Percentiles rank a stretch among this genome's conserved stretches.
phyloP scores from a whole-genome alignment of 352 stramenopile species.

The Halophytophthora batemanensis region DNA sequence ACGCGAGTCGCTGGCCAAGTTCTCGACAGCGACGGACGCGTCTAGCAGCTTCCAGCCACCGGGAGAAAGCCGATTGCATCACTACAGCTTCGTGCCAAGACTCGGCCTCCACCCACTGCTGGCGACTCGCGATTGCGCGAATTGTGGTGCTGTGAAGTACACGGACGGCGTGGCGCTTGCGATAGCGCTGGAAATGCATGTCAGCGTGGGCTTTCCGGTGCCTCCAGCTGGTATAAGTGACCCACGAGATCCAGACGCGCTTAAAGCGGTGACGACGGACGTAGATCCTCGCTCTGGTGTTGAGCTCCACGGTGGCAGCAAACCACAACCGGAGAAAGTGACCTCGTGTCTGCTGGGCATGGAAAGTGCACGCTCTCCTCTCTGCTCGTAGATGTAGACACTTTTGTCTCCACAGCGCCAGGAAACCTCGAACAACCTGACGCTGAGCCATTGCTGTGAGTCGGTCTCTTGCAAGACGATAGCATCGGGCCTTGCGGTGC shows the following conservation, averaged over 20 bases:
- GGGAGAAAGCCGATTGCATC: constrained; percentile 10
- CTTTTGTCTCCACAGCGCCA: constrained; percentile 17
- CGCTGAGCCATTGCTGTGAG: constrained; percentile 4
- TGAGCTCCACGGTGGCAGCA: constrained; percentile 7
- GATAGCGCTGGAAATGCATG: constrained; percentile 9
- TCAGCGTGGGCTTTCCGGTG: constrained; percentile 9
- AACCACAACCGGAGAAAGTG: constrained; percentile 8
- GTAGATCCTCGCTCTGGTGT: constrained; percentile 4
- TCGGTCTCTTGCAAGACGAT: constrained; percentile 8
- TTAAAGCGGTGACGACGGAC: constrained; percentile 7
- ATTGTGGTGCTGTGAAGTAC: constrained; percentile 2
- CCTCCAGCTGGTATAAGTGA: constrained; percentile 4
- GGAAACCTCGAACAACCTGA: not conserved
- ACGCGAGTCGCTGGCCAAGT: constrained; percentile 9
- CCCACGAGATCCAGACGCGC: constrained; percentile 8
- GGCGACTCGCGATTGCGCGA: constrained; percentile 3
- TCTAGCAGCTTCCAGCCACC: constrained; percentile 10
- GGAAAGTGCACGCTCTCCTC: constrained; percentile 6
- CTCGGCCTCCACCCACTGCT: constrained; percentile 18
- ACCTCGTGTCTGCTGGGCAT: constrained; percentile 2
- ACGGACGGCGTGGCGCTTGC: constrained; percentile 14
- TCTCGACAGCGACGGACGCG: constrained; percentile 3
- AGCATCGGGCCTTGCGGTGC: constrained; percentile 18
- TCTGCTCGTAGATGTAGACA: constrained; percentile 1
- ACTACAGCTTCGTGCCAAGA: constrained; percentile 21